Base-by-base conservation (phyloP, 139 green algal species). In the Chlamydomonas eustigma region DNA sequence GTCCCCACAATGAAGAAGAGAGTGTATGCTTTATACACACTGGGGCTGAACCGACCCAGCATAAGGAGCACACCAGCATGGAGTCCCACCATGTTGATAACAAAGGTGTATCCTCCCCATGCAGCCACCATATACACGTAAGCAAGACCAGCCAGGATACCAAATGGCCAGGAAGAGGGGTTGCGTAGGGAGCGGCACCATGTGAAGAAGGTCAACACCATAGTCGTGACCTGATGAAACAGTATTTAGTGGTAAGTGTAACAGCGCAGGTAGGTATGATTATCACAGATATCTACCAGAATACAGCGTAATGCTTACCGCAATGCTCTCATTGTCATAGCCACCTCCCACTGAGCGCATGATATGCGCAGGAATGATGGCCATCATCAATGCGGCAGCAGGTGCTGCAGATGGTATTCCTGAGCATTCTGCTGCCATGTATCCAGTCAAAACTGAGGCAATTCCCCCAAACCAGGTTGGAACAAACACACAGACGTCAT, bases 311-410 rank as follows among this genome's bases (percentile, higher is more conserved):
- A n/a, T n/a, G 39, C 25, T 63, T 37, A 37, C 69, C 30, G 8
- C 8, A 8, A 65, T 75, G 25, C 2, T 37, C 24, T 75, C 69
- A n/a, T 64, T 75, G 72, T 70, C 68, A 25, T 64, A 75, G 4
- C 68, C 68, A 36, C 68, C 68, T 37, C 68, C 68, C 37, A 63
- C 35, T 4, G 68, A 75, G 68, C 68, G 68, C 68, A 75, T 75
- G 37, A 63, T 75, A 38, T 75, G 68, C 12, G 68, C 68, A 4
- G 68, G 68, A n/a, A 75, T 63, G 68, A 75, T 6, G 5, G 68
- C 32, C 68, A 75, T 75, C 37, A 75, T 31, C 37, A 64, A 28
- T 3, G 68, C 38, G 6, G 37, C 38, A 8, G 68, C 68, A 36
- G 68, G 37, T 12, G 68, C 68, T 8, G 68, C 68, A 37, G 68